Conservation (phyloP, 306 rosid genomes). For the Dalbergia oliveri region DNA sequence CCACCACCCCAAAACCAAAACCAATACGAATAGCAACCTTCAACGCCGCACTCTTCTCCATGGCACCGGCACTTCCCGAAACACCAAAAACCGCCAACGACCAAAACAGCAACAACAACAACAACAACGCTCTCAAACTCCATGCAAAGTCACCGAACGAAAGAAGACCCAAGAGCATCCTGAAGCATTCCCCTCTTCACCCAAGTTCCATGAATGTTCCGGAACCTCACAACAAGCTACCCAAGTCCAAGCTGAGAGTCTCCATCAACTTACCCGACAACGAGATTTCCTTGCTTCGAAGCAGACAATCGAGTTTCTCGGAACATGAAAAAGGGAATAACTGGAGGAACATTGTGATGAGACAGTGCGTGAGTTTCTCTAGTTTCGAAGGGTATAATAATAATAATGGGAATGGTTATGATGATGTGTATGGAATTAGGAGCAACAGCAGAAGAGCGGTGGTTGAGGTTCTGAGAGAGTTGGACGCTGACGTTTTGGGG, state of each 20-base stretch:
- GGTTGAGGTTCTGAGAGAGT: slow-evolving; percentile 71
- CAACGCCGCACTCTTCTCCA: slow-evolving; percentile 82
- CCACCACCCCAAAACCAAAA: slow-evolving; percentile 1
- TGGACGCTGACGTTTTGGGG: slow-evolving; percentile 81
- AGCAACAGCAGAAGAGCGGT: slow-evolving; percentile 48
- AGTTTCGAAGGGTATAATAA: background rate
- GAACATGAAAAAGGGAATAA: slow-evolving; percentile 50
- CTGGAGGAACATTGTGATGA: background rate
- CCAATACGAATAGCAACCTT: slow-evolving; percentile 73
- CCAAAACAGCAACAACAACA: too few species aligned
- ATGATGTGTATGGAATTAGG: background rate
- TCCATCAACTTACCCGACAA: slow-evolving; percentile 83
- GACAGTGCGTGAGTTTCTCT: slow-evolving; percentile 38
- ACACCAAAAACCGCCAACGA: slow-evolving; percentile 27
- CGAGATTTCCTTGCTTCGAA: slow-evolving; percentile 72
- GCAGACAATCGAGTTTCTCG: slow-evolving; percentile 62
- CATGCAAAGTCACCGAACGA: slow-evolving; percentile 5
- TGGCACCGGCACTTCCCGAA: slow-evolving; percentile 75
- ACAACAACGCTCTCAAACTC: too few species aligned
- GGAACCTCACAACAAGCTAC: slow-evolving; percentile 42
- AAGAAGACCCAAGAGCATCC: slow-evolving; percentile 65
- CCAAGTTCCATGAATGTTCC: slow-evolving; percentile 21
- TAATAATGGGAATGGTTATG: too few species aligned
- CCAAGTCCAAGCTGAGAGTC: slow-evolving; percentile 67
- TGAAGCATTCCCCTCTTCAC: slow-evolving; percentile 67